Evolutionary conservation across 2,329 filamentous ascomycete species (phyloP).

Genomic region (Plenodomus tracheiphilus): DNA sequence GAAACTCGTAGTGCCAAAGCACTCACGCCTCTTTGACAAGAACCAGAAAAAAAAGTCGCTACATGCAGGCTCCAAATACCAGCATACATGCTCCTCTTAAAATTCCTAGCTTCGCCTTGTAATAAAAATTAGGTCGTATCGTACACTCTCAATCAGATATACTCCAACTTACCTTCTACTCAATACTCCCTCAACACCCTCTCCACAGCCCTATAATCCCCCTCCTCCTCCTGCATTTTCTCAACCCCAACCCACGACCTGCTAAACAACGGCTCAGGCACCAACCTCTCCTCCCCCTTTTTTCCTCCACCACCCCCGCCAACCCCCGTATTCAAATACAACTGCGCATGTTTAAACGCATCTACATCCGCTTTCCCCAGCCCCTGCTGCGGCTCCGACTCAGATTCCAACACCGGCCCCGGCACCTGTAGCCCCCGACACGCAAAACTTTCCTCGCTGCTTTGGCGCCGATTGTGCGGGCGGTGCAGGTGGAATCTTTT

Average conservation of each 20-base stretch:
- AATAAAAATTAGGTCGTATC: no score
- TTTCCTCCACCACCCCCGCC: neutral
- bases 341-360: neutral
- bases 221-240: no score
- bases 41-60: no score
- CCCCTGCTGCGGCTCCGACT: no score
- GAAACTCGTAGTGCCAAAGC: no score
- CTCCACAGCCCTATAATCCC: neutral
- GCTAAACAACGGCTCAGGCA: neutral
- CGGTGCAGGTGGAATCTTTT: conserved; percentile 4
- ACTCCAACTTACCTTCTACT: neutral
- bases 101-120: no score
- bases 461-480: conserved; percentile 8
- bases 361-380: neutral
- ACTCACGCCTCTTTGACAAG: no score
- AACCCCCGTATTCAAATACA: neutral
- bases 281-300: neutral
- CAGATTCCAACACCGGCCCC: neutral
- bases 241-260: neutral
- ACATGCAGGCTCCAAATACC: no score
- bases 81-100: no score
- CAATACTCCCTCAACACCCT: neutral
- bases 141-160: neutral
- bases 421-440: conserved; percentile 15
- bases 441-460: conserved; percentile 24